phyloP scores from a whole-genome alignment of 257 asterid genomes.

The Lithospermum erythrorhizon region DNA sequence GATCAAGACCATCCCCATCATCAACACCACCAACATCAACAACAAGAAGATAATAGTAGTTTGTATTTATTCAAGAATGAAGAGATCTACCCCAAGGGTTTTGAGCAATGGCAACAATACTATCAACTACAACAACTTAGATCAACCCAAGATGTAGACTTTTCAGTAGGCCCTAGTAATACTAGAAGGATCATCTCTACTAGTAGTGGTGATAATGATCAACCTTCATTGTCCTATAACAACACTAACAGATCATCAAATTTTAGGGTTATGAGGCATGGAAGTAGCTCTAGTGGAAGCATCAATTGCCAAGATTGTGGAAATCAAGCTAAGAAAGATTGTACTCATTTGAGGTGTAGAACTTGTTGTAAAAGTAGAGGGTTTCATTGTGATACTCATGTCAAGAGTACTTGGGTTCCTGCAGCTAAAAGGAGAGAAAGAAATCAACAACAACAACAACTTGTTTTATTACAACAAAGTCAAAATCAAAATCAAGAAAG shows the following conservation, averaged over 20 bases:
- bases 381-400: conserved; percentile 53
- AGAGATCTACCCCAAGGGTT: conserved; percentile 84
- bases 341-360: conserved; percentile 52
- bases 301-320: conserved; percentile 70
- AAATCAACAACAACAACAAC: conserved; percentile 26
- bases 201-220: conserved; percentile 22
- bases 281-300: conserved; percentile 17
- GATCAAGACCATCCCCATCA: conserved; percentile 6
- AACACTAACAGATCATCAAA: conserved; percentile 14
- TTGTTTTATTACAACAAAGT: conserved; percentile 13
- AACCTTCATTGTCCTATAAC: conserved; percentile 7
- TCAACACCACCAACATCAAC: conserved; percentile 8
- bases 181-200: conserved; percentile 19
- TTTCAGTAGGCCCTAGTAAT: conserved; percentile 31
- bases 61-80: conserved; percentile 46
- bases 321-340: conserved; percentile 69
- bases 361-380: conserved; percentile 73
- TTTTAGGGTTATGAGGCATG: conserved; percentile 33
- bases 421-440: conserved; percentile 62
- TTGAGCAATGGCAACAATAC: conserved; percentile 69
- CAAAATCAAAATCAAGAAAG: conserved; percentile 8
- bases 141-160: conserved; percentile 17
- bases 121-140: conserved; percentile 47
- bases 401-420: conserved; percentile 75
- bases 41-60: conserved; percentile 18